These are phyloP conservation scores for Pyrus betulifolia DNA, from an alignment of 306 rosid genomes.

Conservation along the genomic window DNA sequence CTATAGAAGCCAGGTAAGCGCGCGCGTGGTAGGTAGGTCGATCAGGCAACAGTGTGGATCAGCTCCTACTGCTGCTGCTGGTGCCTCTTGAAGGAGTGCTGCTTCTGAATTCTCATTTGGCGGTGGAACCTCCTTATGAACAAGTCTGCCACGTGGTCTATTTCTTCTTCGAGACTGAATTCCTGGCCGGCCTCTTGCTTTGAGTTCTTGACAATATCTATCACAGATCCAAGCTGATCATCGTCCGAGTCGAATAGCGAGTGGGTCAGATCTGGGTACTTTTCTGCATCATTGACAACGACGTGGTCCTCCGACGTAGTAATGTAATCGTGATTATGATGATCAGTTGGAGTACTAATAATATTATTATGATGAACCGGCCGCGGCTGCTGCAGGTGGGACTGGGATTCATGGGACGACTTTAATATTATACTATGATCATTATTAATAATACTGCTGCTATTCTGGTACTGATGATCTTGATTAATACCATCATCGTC, in stretches of 20 bases:
- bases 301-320: neutral
- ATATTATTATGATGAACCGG: neutral
- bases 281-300: neutral
- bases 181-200: conserved; percentile 27
- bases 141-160: conserved; percentile 27
- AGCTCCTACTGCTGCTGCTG: too few relatives aligned
- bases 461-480: neutral
- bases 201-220: conserved; percentile 23
- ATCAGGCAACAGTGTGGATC: too few relatives aligned
- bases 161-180: conserved; percentile 22
- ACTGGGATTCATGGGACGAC: neutral
- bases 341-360: neutral
- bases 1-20: too few relatives aligned
- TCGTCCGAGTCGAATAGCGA: conserved; percentile 18
- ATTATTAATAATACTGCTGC: neutral
- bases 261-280: conserved; percentile 21
- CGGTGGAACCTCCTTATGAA: conserved; percentile 24
- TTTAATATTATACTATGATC: neutral
- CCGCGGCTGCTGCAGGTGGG: neutral
- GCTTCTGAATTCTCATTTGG: conserved; percentile 17
- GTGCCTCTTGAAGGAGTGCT: neutral
- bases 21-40: too few relatives aligned
- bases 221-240: conserved; percentile 5
- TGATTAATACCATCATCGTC: too few relatives aligned
- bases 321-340: neutral